Percentiles rank a stretch among this genome's conserved stretches.
These are phyloP conservation scores for Claviceps sp. DNA, from an alignment of 2,329 filamentous ascomycete species.

Conservation along the genomic window DNA sequence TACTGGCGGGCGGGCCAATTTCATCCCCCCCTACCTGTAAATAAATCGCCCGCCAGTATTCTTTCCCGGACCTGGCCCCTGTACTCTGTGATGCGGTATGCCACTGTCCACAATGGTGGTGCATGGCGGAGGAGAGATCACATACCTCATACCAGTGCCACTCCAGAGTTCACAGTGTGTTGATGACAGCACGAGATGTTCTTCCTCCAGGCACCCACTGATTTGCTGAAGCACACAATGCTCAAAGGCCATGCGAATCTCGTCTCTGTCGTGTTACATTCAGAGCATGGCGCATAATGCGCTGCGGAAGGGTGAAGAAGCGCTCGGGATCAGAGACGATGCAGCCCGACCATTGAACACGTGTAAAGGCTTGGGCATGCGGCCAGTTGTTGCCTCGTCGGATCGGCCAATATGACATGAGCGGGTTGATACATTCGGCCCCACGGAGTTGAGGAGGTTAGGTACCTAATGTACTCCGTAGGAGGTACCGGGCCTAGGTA, in stretches of 20 bases:
- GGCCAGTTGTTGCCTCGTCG: neutral
- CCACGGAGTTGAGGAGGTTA: too few species aligned
- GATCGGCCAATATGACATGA: neutral
- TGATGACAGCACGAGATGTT: neutral
- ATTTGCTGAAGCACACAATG: neutral
- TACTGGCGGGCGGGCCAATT: too few species aligned
- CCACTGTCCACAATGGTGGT: neutral
- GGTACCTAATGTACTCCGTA: too few species aligned
- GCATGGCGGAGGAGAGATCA: too few species aligned
- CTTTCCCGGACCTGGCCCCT: neutral
- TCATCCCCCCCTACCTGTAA: too few species aligned
- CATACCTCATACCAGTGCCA: neutral
- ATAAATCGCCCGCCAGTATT: too few species aligned
- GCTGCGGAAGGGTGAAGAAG: neutral
- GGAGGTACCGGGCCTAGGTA: too few species aligned
- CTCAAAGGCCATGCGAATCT: neutral
- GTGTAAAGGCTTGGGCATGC: neutral
- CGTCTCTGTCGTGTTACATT: neutral
- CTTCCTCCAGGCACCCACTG: neutral
- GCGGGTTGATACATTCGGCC: too few species aligned
- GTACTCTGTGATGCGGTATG: neutral
- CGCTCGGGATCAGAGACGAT: neutral
- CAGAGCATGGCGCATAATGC: neutral
- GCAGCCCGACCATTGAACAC: neutral
- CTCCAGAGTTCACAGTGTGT: neutral